phyloP scores from a whole-genome alignment of 2,329 filamentous ascomycete genomes.

The Raffaelea albimanens region DNA sequence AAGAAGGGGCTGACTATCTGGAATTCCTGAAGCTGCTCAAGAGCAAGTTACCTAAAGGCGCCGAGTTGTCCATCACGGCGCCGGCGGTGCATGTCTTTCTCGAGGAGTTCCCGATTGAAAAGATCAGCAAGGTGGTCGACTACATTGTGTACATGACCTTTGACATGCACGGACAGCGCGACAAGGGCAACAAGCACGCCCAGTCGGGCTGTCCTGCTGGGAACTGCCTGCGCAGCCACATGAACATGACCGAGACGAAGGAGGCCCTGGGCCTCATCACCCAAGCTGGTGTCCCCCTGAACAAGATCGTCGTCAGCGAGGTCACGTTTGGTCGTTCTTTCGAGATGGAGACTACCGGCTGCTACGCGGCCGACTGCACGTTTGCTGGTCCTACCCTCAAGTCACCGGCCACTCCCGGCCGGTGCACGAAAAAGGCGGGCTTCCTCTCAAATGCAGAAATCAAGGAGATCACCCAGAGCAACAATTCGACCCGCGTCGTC shows the following conservation, averaged over 20 bases:
- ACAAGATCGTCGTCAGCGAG: not conserved
- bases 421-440: not conserved
- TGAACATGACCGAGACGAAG: not conserved
- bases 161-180: not conserved
- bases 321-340: not conserved
- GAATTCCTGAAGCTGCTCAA: not conserved
- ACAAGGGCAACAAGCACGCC: not conserved
- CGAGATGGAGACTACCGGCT: not conserved
- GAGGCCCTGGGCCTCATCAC: not conserved
- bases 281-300: not conserved
- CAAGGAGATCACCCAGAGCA: not conserved
- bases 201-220: not conserved
- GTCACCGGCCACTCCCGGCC: not conserved
- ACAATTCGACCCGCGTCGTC: not conserved
- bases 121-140: not conserved
- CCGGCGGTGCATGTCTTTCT: not conserved
- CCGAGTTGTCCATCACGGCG: not conserved
- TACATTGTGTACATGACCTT: not conserved
- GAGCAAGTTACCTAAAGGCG: not conserved
- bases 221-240: not conserved
- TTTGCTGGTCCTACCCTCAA: not conserved
- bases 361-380: not conserved
- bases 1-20: not conserved
- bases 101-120: not conserved
- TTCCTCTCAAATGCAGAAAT: not conserved